Evolutionary conservation across 345 rosid genomes (phyloP), one percentile per base, ranked within the genome.

Genomic region (Combretum micranthum): DNA sequence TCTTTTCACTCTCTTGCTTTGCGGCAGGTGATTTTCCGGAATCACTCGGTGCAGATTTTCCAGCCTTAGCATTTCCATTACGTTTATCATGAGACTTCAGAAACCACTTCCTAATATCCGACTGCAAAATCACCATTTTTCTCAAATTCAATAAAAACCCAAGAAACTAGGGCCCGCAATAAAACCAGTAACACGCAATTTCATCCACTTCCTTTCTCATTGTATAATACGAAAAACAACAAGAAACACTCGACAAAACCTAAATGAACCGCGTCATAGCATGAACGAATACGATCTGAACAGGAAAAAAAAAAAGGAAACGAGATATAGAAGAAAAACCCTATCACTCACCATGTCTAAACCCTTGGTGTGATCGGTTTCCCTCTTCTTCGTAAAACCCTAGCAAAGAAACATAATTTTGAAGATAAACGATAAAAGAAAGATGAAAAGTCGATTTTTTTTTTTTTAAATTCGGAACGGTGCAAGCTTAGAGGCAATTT

Each of bases 101-200:
- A 43, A 93, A 82, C 99, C 99, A 93, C 69, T 89, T 93, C 73
- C 99, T 77, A 67, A 93, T 93, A 77, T 87, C 99, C 17, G 91
- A 86, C 98, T 92, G 83, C 64, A 68, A 72, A 57, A 19, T 51
- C 44, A 32, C 39, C 39, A 32, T n/a, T n/a, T n/a, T n/a, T n/a
- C 39, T 32, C 39, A 32, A 32, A 32, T 32, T 32, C 39, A 32
- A 32, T 9, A 25, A 45, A 47, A 10, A 9, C 60, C 39, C 10
- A 32, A 17, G 17, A 22, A 48, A 16, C 42, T 17, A 20, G 18
- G 9, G 39, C 39, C 5, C 39, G 9, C 39, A 32, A 32, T 25
- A 5, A 25, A 25, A 25, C 5, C 26, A 25, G 5, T 25, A 25
- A 2, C 2, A 25, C 26, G 26, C 39, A 0, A 32, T 5, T 32